Evolutionary conservation across 169 alveolate genomes (phyloP).

Genomic region (Eimeria maxima): DNA sequence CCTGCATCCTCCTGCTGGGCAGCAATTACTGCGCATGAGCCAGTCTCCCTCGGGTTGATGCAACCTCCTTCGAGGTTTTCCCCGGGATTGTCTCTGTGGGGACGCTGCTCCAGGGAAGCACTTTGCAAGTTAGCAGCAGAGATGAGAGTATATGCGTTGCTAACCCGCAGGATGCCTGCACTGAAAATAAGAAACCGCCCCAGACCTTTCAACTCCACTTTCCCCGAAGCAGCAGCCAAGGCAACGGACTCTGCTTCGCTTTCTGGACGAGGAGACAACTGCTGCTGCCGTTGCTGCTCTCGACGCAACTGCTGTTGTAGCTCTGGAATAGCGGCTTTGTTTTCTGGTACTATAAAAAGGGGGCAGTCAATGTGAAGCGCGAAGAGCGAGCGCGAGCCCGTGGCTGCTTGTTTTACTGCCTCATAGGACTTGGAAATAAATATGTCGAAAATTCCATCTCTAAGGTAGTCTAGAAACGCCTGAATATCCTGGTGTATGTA

Average conservation of each 20-base stretch:
- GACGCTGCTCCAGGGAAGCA: neutral
- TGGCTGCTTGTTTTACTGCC: slow-evolving; percentile 91
- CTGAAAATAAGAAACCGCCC: slow-evolving; percentile 86
- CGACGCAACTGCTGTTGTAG: slow-evolving; percentile 24
- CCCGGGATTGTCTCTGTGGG: neutral
- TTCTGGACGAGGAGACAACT: slow-evolving; percentile 27
- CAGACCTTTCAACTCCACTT: slow-evolving; percentile 85
- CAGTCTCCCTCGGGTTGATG: neutral
- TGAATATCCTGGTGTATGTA: slow-evolving; percentile 90
- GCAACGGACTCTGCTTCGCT: slow-evolving; percentile 68
- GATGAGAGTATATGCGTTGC: slow-evolving; percentile 83
- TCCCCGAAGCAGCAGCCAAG: slow-evolving; percentile 26
- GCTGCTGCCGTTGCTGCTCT: slow-evolving; percentile 28
- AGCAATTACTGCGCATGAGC: neutral
- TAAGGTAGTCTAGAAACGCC: slow-evolving; percentile 89
- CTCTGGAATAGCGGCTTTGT: slow-evolving; percentile 86
- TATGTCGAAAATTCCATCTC: slow-evolving; percentile 91
- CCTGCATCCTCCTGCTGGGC: slow-evolving; percentile 12
- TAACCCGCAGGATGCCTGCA: slow-evolving; percentile 86
- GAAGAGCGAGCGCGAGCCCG: slow-evolving; percentile 84
- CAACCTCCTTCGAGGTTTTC: neutral
- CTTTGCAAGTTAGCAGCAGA: neutral
- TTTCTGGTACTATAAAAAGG: slow-evolving; percentile 85
- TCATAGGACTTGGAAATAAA: slow-evolving; percentile 89
- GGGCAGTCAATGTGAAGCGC: slow-evolving; percentile 87